These are phyloP conservation scores for Tieghemiomyces parasiticus DNA, from an alignment of 192 early-diverging fungal species.

Conservation along the genomic window DNA sequence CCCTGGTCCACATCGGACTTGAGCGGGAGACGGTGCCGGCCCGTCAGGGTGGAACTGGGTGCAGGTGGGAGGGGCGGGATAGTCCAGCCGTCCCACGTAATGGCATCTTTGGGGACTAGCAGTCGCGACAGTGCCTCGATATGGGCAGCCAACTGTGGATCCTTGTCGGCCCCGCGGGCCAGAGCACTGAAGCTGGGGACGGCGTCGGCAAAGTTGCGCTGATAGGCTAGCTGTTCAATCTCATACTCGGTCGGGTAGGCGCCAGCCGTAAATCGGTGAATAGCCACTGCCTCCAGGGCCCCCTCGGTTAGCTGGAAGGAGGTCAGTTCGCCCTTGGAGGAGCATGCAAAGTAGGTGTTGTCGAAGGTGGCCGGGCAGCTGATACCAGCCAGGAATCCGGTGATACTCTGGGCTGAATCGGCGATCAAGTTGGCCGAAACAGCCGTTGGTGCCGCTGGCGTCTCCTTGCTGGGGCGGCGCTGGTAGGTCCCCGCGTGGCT, in stretches of 20 bases:
- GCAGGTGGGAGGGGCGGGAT: conserved; percentile 18
- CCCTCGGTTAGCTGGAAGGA: conserved; percentile 9
- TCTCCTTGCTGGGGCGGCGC: not conserved
- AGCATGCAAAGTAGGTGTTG: conserved; percentile 7
- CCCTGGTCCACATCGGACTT: not conserved
- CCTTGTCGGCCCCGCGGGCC: not conserved
- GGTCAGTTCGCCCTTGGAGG: conserved; percentile 6
- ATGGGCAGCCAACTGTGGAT: not conserved
- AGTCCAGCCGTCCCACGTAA: conserved; percentile 20
- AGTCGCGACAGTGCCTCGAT: conserved; percentile 21
- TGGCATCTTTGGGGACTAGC: conserved; percentile 24
- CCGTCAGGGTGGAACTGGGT: not conserved
- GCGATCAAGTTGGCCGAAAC: not conserved
- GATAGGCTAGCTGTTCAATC: conserved; percentile 9
- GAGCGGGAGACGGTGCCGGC: not conserved
- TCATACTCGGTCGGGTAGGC: conserved; percentile 9
- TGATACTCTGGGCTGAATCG: not conserved
- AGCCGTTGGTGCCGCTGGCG: not conserved
- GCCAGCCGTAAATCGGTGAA: conserved; percentile 4
- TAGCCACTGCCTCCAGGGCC: conserved; percentile 9
- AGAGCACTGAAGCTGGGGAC: not conserved
- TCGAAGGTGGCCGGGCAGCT: conserved; percentile 8
- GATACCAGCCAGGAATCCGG: not conserved
- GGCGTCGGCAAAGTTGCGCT: conserved; percentile 9
- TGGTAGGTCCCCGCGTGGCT: not conserved